Evolutionary conservation across 2,329 filamentous ascomycete species (phyloP).

Genomic region (Ceratocystis colombiana): DNA sequence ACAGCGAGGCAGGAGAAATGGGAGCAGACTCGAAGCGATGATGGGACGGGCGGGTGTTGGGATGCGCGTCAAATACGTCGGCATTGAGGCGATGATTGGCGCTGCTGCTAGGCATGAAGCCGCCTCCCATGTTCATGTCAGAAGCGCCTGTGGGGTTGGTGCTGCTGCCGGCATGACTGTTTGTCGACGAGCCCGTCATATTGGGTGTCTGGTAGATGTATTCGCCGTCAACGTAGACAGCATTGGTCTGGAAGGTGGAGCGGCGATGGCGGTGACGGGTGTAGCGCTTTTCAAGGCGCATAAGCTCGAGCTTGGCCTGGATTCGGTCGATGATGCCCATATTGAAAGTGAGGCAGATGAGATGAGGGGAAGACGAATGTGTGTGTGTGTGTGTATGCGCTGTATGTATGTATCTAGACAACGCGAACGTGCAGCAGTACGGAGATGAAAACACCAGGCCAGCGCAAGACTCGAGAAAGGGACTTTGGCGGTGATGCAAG

Average conservation of each 20-base stretch:
- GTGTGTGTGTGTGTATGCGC: neutral
- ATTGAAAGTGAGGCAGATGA: slow-evolving; percentile 27
- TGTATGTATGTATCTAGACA: too few relatives aligned
- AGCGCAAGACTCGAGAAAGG: neutral
- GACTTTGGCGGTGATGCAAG: neutral
- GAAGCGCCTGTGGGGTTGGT: neutral
- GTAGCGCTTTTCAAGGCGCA: slow-evolving; percentile 91
- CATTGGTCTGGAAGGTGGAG: slow-evolving; percentile 79
- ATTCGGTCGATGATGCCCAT: slow-evolving; percentile 51
- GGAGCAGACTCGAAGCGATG: slow-evolving; percentile 22
- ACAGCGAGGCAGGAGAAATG: slow-evolving; percentile 4
- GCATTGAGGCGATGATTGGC: neutral
- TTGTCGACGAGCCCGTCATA: slow-evolving; percentile 45
- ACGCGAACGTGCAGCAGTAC: neutral
- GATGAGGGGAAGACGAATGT: neutral
- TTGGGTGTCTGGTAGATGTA: slow-evolving; percentile 68
- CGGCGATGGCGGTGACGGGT: slow-evolving; percentile 77
- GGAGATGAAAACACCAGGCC: neutral
- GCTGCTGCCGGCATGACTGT: neutral
- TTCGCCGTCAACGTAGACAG: slow-evolving; percentile 89
- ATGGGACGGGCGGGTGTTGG: neutral
- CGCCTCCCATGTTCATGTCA: neutral
- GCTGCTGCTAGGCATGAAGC: neutral
- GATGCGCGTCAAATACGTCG: neutral
- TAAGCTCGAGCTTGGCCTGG: slow-evolving; percentile 70